Evolutionary conservation across 169 alveolate species (phyloP).

Genomic region (Babesia sp.): DNA sequence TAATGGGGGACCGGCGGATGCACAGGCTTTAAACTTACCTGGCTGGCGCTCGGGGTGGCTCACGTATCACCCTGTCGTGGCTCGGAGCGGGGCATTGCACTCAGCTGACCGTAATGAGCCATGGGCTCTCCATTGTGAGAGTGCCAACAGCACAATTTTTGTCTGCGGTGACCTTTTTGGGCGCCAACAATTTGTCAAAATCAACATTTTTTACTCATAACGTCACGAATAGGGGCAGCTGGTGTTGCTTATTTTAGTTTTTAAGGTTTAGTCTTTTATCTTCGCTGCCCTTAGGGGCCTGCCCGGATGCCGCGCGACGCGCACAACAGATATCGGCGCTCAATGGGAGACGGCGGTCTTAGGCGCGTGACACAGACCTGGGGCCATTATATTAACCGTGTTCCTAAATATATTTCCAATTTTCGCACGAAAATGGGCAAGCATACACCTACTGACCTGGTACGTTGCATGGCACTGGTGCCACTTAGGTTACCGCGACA

Average conservation of each 20-base stretch:
- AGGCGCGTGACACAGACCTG: too few species aligned
- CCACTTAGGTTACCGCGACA: not conserved
- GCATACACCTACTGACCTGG: conserved; percentile 61
- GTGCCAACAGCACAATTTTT: conserved; percentile 94
- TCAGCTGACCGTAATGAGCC: conserved; percentile 94
- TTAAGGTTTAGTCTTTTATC: too few species aligned
- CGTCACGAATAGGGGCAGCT: too few species aligned
- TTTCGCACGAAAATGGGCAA: conserved; percentile 30
- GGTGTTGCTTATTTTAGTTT: too few species aligned
- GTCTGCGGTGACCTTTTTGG: conserved; percentile 86
- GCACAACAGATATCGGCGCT: not conserved
- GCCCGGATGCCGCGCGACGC: not conserved
- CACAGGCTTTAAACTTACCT: conserved; percentile 85
- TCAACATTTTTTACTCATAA: conserved; percentile 20
- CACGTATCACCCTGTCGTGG: conserved; percentile 94
- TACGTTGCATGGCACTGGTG: not conserved
- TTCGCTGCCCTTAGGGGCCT: too few species aligned
- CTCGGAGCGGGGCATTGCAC: conserved; percentile 96
- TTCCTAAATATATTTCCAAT: not conserved
- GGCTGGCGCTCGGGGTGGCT: conserved; percentile 98
- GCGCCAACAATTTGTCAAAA: conserved; percentile 60
- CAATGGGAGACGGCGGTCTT: not conserved
- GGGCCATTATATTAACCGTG: too few species aligned
- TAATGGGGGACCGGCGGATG: not conserved
- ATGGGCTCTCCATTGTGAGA: conserved; percentile 90